Evolutionary conservation across 1,139 yeast genomes (phyloP), one percentile per base, ranked within the genome.

Genomic region (Blastobotrys raffinosifermentans): DNA sequence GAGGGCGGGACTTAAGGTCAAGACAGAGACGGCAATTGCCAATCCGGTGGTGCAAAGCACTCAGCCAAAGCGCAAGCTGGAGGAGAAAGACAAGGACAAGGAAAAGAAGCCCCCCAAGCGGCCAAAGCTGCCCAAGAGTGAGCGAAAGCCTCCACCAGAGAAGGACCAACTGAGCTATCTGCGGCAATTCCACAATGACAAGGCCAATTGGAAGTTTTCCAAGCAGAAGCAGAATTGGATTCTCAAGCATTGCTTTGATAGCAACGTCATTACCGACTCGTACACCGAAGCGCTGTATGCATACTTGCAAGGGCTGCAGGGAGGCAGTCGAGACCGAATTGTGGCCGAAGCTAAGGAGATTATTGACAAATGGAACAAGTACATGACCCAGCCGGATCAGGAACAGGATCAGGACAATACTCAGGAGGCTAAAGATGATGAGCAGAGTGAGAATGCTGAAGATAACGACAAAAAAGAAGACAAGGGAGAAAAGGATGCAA

Each of bases 211-310:
- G 97, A 89, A 87, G 63, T 89, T 89, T 57, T 82, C 94, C 41
- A 89, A 89, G 55, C 94, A 84, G 64, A 87, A 89, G 50, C 97
- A 89, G 58, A 87, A 86, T 56, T 89, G 96, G 96, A 70, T 89
- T 35, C 61, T 87, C 46, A 81, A 80, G 53, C 80, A 86, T 59
- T 63, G 84, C 33, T 70, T 69, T 44, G n/a, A n/a, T n/a, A 48
- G 53, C 20, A 67, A 63, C 11, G 45, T 55, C 25, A 71, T 80
- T 13, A 83, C 80, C 1, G 68, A 63, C 1, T 64, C 70, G 2
- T 87, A 84, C 50, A 73, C 70, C 33, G 65, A 58, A 2, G 76
- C 77, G 29, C 58, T 87, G 43, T 49, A 69, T 14, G 58, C 59
- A 7, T 89, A 89, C 54, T 61, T 86, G 34, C 71, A 67, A 29